Conservation (phyloP, 2,329 filamentous ascomycete species). For the Cytospora leucostoma region DNA sequence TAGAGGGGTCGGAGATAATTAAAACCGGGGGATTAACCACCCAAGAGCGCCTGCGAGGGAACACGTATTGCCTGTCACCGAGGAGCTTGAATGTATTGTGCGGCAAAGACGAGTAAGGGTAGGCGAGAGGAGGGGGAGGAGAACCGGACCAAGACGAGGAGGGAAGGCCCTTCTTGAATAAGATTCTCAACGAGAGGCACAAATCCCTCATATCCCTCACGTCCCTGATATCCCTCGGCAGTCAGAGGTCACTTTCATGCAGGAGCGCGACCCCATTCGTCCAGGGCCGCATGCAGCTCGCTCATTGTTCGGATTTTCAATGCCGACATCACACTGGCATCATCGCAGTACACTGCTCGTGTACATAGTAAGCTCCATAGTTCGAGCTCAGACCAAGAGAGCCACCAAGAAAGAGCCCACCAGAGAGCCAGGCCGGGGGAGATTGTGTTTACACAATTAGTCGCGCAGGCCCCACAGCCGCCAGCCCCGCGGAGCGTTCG, state of each 20-base stretch:
- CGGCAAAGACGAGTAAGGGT: neutral
- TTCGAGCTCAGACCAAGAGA: neutral
- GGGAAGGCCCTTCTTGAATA: neutral
- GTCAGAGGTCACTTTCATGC: no score
- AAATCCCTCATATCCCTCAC: neutral
- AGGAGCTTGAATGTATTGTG: neutral
- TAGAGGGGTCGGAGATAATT: neutral
- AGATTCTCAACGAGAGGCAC: neutral
- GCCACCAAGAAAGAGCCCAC: no score
- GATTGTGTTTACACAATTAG: neutral
- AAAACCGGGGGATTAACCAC: neutral
- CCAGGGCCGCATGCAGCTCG: neutral
- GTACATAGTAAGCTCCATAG: neutral
- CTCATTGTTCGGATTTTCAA: neutral
- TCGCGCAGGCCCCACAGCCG: neutral
- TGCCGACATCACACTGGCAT: slow-evolving; percentile 1
- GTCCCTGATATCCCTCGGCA: no score
- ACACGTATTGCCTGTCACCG: neutral
- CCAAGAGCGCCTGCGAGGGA: neutral
- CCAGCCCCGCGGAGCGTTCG: neutral
- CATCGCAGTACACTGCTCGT: neutral
- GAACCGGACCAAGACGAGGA: neutral
- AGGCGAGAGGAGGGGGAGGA: neutral
- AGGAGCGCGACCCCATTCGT: neutral
- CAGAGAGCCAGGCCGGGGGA: neutral